These are phyloP conservation scores for Pichia deserticola DNA, from an alignment of 805 yeast species.

Conservation along the genomic window DNA sequence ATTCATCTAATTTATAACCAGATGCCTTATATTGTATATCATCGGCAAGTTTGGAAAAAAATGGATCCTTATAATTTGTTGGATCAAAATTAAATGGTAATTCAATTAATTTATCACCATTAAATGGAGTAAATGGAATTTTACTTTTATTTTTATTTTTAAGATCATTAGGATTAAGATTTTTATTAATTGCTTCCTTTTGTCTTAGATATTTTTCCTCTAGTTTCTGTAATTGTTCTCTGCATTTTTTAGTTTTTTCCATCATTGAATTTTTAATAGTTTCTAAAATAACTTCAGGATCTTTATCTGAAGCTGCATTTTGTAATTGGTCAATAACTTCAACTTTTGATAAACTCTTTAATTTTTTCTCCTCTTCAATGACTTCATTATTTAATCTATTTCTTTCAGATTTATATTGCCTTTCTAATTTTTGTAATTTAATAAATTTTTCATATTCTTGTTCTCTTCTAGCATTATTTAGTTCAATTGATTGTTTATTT, in stretches of 20 bases:
- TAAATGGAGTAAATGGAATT: constrained; percentile 86
- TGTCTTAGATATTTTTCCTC: constrained; percentile 24
- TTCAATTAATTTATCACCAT: constrained; percentile 69
- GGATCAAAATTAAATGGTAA: constrained; percentile 38
- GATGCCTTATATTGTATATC: constrained; percentile 72
- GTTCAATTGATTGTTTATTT: constrained; percentile 67
- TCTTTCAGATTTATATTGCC: constrained; percentile 58
- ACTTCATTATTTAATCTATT: constrained; percentile 60
- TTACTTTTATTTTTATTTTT: constrained; percentile 17
- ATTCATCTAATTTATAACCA: constrained; percentile 69
- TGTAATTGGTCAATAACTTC: constrained; percentile 49
- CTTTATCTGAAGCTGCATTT: constrained; percentile 26
- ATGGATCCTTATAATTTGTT: constrained; percentile 52
- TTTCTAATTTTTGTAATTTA: constrained; percentile 60
- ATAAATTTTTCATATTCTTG: constrained; percentile 63
- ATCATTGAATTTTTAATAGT: constrained; percentile 46
- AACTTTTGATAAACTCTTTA: constrained; percentile 38
- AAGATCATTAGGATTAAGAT: constrained; percentile 19
- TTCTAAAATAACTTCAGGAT: constrained; percentile 39
- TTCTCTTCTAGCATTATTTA: constrained; percentile 65
- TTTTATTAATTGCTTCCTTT: constrained; percentile 21
- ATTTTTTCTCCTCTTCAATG: constrained; percentile 40
- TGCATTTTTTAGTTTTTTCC: constrained; percentile 58
- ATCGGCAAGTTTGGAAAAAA: constrained; percentile 30
- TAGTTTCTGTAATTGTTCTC: constrained; percentile 44